A percentile compares a stretch with the other conserved stretches of the same genome.
Evolutionary conservation across 2,329 filamentous ascomycete species (phyloP).

Genomic region (Ascosphaera aggregata): DNA sequence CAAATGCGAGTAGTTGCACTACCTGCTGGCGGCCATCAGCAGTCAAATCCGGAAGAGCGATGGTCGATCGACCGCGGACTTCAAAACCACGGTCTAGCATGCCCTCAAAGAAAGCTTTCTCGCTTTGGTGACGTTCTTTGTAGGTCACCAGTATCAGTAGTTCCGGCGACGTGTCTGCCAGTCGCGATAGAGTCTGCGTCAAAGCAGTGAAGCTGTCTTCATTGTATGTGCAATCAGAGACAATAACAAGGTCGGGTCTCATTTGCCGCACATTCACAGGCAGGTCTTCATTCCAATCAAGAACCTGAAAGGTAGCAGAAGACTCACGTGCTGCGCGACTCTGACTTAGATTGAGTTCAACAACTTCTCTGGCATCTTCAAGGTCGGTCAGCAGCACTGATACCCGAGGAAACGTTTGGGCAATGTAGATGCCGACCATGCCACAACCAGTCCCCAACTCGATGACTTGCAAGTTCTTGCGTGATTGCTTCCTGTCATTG

Average conservation of each 20-base stretch:
- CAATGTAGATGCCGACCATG: constrained; percentile 41
- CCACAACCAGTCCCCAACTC: constrained; percentile 48
- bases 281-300: constrained; percentile 36
- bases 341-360: constrained; percentile 28
- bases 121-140: constrained; percentile 44
- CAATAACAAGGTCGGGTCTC: constrained; percentile 34
- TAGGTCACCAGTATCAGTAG: constrained; percentile 35
- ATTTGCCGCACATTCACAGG: constrained; percentile 16
- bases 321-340: constrained; percentile 22
- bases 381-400: constrained; percentile 41
- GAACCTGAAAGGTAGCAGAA: constrained; percentile 23
- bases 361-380: constrained; percentile 37
- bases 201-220: constrained; percentile 39
- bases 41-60: constrained; percentile 14
- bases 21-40: constrained; percentile 14
- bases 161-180: constrained; percentile 25
- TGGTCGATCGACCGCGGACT: constrained; percentile 11
- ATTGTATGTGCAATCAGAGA: constrained; percentile 55
- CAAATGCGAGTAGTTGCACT: constrained; percentile 18
- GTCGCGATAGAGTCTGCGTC: constrained; percentile 29
- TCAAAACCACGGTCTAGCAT: constrained; percentile 22
- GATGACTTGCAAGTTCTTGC: constrained; percentile 17
- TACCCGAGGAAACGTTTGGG: constrained; percentile 27
- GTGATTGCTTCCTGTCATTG: background rate
- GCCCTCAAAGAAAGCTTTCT: constrained; percentile 41